Conservation (phyloP, 768 basidiomycete genomes). For the Rhizopogon vesiculosus region DNA sequence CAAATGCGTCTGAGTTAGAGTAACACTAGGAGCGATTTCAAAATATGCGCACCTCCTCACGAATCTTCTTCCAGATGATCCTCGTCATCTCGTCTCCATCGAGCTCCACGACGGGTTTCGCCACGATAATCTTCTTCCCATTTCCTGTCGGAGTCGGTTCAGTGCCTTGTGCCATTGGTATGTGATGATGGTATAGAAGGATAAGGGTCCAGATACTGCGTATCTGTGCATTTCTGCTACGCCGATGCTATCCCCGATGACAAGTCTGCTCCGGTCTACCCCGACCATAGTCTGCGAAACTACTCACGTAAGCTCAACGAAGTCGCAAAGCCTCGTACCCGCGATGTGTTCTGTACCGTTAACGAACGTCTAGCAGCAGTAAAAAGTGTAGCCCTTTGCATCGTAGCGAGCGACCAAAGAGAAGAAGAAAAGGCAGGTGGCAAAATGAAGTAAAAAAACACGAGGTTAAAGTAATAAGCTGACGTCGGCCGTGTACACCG, state of each 20-base stretch:
- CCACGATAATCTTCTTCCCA: conserved; percentile 63
- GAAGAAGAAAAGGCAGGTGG: conserved; percentile 13
- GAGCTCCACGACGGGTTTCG: conserved; percentile 89
- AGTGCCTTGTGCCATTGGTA: neutral
- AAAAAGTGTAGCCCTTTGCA: conserved; percentile 20
- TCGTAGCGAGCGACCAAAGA: conserved; percentile 5
- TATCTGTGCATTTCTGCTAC: neutral
- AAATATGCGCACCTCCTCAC: conserved; percentile 70
- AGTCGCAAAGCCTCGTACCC: conserved; percentile 22
- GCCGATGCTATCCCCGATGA: neutral
- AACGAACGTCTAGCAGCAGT: conserved; percentile 18
- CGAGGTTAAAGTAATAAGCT: conserved; percentile 1
- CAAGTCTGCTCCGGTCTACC: neutral
- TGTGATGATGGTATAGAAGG: neutral
- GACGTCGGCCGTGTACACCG: conserved; percentile 20
- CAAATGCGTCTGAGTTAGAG: neutral
- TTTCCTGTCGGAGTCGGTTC: conserved; percentile 15
- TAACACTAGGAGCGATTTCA: neutral
- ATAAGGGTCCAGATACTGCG: neutral
- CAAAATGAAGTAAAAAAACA: conserved; percentile 1
- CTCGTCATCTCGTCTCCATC: conserved; percentile 99
- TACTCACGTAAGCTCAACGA: conserved; percentile 27
- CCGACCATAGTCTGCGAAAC: neutral
- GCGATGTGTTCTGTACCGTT: conserved; percentile 13
- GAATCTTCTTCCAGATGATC: conserved; percentile 98